A percentile compares a stretch with the other conserved stretches of the same genome.
Conservation (phyloP, 495 filamentous ascomycete species). For the Tuber umbilicatum region DNA sequence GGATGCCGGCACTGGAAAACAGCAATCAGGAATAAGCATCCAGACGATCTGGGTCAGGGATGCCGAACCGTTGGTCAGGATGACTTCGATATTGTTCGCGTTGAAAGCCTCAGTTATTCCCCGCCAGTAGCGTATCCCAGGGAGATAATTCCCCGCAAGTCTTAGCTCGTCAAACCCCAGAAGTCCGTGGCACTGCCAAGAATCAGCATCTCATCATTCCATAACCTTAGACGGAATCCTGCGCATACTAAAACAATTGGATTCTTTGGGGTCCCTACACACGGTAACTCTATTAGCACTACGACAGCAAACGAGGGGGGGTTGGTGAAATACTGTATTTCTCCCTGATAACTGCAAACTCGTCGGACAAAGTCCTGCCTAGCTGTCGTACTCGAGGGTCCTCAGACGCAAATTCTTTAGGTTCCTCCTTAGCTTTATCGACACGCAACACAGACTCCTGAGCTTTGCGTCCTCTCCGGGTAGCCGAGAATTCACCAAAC, state of each 20-base stretch:
- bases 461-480: not conserved
- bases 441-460: not conserved
- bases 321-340: constrained; percentile 55
- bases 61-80: constrained; percentile 45
- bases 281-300: constrained; percentile 5
- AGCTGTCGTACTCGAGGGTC: constrained; percentile 59
- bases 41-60: not conserved
- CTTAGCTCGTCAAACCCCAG: constrained; percentile 83
- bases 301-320: not conserved
- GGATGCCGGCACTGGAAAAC: constrained; percentile 29
- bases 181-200: constrained; percentile 59
- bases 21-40: not conserved
- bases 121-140: constrained; percentile 82
- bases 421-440: not conserved
- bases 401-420: constrained; percentile 7
- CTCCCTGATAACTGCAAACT: constrained; percentile 65
- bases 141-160: constrained; percentile 62
- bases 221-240: constrained; percentile 48
- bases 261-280: constrained; percentile 26
- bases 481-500: not conserved
- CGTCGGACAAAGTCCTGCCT: constrained; percentile 65
- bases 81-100: constrained; percentile 68
- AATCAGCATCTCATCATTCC: constrained; percentile 67
- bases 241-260: constrained; percentile 33
- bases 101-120: constrained; percentile 74